Evolutionary conservation across 176 grass and related monocot species (phyloP).

Genomic region (Dendrocalamus sinicus): DNA sequence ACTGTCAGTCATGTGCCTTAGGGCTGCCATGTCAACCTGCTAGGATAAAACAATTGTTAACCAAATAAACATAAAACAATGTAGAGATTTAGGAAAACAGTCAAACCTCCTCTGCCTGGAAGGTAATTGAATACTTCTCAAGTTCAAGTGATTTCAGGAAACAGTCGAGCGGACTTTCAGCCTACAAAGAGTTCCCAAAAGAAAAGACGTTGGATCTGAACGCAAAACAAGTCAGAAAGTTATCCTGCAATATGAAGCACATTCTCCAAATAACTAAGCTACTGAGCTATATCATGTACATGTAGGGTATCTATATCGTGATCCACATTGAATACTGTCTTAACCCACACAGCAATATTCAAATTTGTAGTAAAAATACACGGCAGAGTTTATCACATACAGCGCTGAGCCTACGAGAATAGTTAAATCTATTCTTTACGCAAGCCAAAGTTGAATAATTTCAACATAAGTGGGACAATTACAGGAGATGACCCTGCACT

Average conservation of each 20-base stretch:
- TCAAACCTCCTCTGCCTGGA: conserved; percentile 91
- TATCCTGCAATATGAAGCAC: neutral
- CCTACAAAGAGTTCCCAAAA: conserved; percentile 49
- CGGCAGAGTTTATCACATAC: neutral
- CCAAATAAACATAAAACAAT: conserved; percentile 20
- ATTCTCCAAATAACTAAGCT: conserved; percentile 29
- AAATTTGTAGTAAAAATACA: conserved; percentile 16
- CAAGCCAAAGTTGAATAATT: conserved; percentile 2
- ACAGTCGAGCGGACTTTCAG: conserved; percentile 71
- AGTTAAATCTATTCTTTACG: neutral
- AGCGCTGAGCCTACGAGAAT: neutral
- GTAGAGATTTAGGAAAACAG: conserved; percentile 22
- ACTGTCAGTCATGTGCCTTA: conserved; percentile 91
- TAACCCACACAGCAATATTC: neutral
- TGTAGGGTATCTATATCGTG: neutral
- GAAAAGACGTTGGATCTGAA: conserved; percentile 37
- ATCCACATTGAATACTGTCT: neutral
- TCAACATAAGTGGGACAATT: neutral
- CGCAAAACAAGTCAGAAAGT: conserved; percentile 7
- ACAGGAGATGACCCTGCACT: neutral
- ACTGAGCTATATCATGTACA: neutral
- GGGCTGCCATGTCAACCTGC: conserved; percentile 95
- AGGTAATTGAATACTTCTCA: conserved; percentile 87
- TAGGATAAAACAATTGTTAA: conserved; percentile 45
- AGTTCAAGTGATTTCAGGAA: conserved; percentile 89